These are phyloP conservation scores for Lentinula boryana DNA, from an alignment of 768 basidiomycete species.

Conservation along the genomic window DNA sequence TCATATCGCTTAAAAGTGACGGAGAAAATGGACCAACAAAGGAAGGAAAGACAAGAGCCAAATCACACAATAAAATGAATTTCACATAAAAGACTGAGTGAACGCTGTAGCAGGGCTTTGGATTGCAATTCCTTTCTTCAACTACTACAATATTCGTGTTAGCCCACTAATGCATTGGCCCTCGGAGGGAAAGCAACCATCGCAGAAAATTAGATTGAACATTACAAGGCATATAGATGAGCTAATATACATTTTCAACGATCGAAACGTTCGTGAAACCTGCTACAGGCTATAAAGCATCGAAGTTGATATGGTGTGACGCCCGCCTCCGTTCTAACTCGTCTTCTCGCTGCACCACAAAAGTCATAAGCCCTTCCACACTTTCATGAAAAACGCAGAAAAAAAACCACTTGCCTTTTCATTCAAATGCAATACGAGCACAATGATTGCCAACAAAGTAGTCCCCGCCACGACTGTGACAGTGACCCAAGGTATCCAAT, in stretches of 20 bases:
- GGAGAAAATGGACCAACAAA: slow-evolving; percentile 2
- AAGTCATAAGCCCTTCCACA: slow-evolving; percentile 8
- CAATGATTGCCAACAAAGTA: slow-evolving; percentile 69
- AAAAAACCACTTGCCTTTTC: slow-evolving; percentile 63
- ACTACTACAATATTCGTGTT: too few relatives aligned
- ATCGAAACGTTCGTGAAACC: not conserved
- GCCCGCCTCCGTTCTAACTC: slow-evolving; percentile 83
- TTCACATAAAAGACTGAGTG: too few relatives aligned
- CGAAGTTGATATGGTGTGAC: slow-evolving; percentile 97
- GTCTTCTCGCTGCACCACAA: slow-evolving; percentile 70
- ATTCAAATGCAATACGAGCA: slow-evolving; percentile 81
- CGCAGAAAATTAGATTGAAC: not conserved
- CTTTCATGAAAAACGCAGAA: slow-evolving; percentile 15
- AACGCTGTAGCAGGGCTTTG: too few relatives aligned
- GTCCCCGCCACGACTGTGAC: slow-evolving; percentile 75
- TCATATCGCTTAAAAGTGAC: too few relatives aligned
- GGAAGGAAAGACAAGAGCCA: not conserved
- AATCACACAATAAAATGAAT: slow-evolving; percentile 21
- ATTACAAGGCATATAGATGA: not conserved
- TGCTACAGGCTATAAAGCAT: slow-evolving; percentile 55
- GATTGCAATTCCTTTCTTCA: too few relatives aligned
- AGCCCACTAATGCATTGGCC: too few relatives aligned
- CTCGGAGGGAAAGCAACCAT: not conserved
- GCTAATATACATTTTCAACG: not conserved
- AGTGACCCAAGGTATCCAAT: slow-evolving; percentile 99